Conservation (phyloP, 2,329 filamentous ascomycete species). For the Cytospora chrysosperma region DNA sequence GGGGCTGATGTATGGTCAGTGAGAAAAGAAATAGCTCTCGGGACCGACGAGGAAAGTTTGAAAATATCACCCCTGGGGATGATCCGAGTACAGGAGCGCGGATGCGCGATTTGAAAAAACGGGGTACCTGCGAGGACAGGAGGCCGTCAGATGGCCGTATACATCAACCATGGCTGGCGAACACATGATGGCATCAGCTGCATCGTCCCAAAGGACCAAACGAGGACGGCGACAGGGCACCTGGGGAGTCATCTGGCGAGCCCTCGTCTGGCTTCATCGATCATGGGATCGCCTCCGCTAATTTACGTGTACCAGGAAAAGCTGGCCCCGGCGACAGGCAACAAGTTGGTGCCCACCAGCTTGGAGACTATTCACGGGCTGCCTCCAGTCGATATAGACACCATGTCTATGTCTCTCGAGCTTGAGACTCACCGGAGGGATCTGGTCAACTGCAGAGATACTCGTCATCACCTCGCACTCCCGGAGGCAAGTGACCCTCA, state of each 20-base stretch:
- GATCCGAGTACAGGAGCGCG: not conserved
- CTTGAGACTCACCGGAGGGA: not conserved
- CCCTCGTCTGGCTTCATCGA: not conserved
- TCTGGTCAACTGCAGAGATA: not conserved
- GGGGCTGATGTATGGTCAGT: not conserved
- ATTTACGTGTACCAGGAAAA: not conserved
- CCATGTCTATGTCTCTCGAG: not conserved
- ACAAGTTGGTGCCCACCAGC: not conserved
- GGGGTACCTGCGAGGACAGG: not conserved
- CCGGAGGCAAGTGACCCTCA: not conserved
- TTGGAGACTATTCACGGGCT: not conserved
- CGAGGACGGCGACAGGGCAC: not conserved
- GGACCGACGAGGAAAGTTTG: slow-evolving; percentile 3
- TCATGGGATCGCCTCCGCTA: not conserved
- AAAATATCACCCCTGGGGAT: not conserved
- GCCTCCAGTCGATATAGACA: not conserved
- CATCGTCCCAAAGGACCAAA: not conserved
- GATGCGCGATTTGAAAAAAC: not conserved
- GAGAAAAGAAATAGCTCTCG: not conserved
- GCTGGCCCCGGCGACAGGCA: not conserved
- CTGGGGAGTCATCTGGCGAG: not conserved
- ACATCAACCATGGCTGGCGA: not conserved
- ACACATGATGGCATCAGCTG: not conserved
- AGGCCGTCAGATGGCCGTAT: not conserved
- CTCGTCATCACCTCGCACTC: not conserved